These are phyloP conservation scores for Carpinus viminea DNA, from an alignment of 306 rosid species.

Conservation along the genomic window DNA sequence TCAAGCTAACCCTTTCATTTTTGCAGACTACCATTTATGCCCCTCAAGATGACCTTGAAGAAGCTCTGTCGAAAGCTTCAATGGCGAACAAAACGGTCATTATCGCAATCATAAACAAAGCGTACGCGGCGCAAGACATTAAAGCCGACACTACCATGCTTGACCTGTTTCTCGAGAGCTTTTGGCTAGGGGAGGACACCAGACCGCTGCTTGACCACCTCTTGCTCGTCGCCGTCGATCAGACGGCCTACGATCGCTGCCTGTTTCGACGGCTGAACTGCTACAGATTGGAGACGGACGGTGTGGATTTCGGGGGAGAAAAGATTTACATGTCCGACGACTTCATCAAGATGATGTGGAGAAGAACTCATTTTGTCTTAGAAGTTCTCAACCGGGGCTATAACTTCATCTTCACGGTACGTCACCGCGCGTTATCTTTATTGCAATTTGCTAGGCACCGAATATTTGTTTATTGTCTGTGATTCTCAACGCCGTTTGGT, in stretches of 20 bases:
- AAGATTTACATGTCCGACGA: slow-evolving; percentile 69
- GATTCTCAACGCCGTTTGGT: too few relatives aligned
- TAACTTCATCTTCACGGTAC: slow-evolving; percentile 68
- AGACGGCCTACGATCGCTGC: slow-evolving; percentile 66
- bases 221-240: slow-evolving; percentile 67
- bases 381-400: slow-evolving; percentile 77
- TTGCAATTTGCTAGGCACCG: too few relatives aligned
- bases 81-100: slow-evolving; percentile 67
- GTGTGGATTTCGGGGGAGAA: slow-evolving; percentile 59
- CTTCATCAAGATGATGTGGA: slow-evolving; percentile 87
- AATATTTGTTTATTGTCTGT: too few relatives aligned
- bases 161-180: slow-evolving; percentile 64
- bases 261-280: slow-evolving; percentile 50
- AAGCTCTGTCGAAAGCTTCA: slow-evolving; percentile 49
- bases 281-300: slow-evolving; percentile 53
- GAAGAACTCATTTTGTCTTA: slow-evolving; percentile 52
- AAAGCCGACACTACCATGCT: slow-evolving; percentile 55
- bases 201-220: slow-evolving; percentile 47
- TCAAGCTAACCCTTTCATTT: neutral
- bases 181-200: slow-evolving; percentile 74
- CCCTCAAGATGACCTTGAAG: slow-evolving; percentile 45
- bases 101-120: slow-evolving; percentile 59
- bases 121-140: slow-evolving; percentile 58
- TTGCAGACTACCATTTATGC: slow-evolving; percentile 10
- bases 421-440: neutral